Base-by-base conservation (phyloP, 208 protist genomes). In the Vickermania spadyakhi region DNA sequence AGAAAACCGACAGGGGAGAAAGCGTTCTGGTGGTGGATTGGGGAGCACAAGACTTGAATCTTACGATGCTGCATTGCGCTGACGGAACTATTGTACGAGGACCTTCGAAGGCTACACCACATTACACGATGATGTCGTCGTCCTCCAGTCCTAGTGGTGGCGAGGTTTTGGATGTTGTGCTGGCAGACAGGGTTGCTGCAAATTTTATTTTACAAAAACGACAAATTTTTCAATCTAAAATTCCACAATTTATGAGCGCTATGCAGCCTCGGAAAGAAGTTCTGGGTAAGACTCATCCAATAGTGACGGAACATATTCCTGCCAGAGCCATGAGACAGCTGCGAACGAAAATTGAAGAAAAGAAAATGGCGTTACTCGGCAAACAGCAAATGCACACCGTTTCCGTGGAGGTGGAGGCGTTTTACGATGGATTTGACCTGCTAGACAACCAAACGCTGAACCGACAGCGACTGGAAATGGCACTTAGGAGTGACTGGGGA, bases 341-440 rank as follows among this genome's bases (percentile, higher is more conserved):
- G 31, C 68, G 64, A 0, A 60, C 91, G 28, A 58, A 75, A 18
- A 79, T 84, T 64, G 84, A 84, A 25, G 84, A 95, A 52, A 82
- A 83, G 60, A 95, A 95, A 66, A 63, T 87, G 18, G 77, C 81
- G 18, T 62, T 95, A 26, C 84, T 80, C 67, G 84, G 66, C 0
- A 86, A 81, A 52, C 66, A 70, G 28, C 76, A 76, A 31, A 77
- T 82, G 7, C 56, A 66, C 2, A 76, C 77, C 41, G 79, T 89
- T 1, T 62, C 75, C 2, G 84, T 95, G 2, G 89, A 91, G 71
- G 68, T 91, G 68, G 89, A 95, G 71, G 89, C 89, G 0, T 86
- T 95, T 58, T 86, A 76, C 59, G 89, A 95, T 31, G 89, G 89
- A 26, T 75, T 93, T 60, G 89, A 95, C 64, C 62, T 95, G n/a